These are phyloP conservation scores for Sporothrix brunneoviolacea DNA, from an alignment of 2,329 filamentous ascomycete species.

Conservation along the genomic window DNA sequence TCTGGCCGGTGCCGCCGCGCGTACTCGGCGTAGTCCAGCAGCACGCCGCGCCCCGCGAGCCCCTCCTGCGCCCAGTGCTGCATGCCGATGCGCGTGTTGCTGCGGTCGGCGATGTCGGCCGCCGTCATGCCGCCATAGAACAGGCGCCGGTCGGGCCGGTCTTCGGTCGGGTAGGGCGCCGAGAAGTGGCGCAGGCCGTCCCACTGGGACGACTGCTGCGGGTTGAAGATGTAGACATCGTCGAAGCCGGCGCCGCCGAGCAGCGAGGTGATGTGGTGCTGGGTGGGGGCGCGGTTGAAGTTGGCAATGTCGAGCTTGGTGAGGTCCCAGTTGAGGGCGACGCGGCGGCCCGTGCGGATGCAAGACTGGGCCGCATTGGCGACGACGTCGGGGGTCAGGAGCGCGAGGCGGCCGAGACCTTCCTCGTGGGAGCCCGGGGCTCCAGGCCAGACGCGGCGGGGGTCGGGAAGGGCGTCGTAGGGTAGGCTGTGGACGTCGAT, in stretches of 20 bases:
- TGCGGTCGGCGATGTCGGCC: constrained; percentile 38
- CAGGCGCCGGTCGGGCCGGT: constrained; percentile 28
- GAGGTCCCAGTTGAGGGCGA: constrained; percentile 39
- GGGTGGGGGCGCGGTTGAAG: constrained; percentile 18
- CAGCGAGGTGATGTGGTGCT: constrained; percentile 34
- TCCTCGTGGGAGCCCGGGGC: constrained; percentile 40
- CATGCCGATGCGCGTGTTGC: constrained; percentile 38
- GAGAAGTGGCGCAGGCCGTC: constrained; percentile 45
- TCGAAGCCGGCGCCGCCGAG: constrained; percentile 25
- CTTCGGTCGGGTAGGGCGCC: constrained; percentile 30
- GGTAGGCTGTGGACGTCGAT: constrained; percentile 8
- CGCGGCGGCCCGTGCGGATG: constrained; percentile 44
- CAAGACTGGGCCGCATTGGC: constrained; percentile 40
- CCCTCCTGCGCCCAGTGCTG: constrained; percentile 31
- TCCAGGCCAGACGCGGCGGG: constrained; percentile 41
- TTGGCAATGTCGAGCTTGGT: constrained; percentile 29
- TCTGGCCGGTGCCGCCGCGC: constrained; percentile 17
- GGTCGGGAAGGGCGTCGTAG: constrained; percentile 41
- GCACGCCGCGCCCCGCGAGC: constrained; percentile 43
- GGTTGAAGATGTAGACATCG: constrained; percentile 40
- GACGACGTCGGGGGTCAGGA: constrained; percentile 47
- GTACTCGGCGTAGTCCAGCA: constrained; percentile 44
- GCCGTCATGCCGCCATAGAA: constrained; percentile 44
- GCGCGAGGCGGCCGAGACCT: constrained; percentile 43
- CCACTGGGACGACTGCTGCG: constrained; percentile 41